Evolutionary conservation across 2,329 filamentous ascomycete species (phyloP), one percentile per base, ranked within the genome.

Genomic region (Graphiopsis chlorocephala): DNA sequence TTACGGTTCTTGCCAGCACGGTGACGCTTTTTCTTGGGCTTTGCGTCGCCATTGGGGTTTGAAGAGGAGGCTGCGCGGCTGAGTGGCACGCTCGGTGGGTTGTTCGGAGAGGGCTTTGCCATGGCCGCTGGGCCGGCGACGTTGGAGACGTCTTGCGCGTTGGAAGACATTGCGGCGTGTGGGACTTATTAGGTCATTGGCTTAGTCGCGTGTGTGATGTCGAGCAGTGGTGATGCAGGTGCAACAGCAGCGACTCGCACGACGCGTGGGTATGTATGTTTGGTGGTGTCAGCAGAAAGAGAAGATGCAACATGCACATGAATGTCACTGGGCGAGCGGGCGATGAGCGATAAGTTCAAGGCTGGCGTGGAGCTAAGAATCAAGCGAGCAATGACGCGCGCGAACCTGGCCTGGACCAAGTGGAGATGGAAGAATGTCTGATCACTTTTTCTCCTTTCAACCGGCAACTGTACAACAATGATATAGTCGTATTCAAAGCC

Each of bases 1-100:
- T 90, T 90, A 26, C 66, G 61, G 80, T 92, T 93, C 83, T 89
- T 93, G 42, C 90, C 90, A 33, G 86, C 88, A 52, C 91, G 86
- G 76, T 92, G 89, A 71, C 88, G 89, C 74, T 89, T 90, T 75
- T 92, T 91, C 81, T 65, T 65, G 8, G 63, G 59, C 23, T 48
- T 55, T 5, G 23, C 58, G 10, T 58, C 63, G 57, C 47, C 58
- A 50, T 58, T 63, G 64, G 64, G 52, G 26, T 52, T 64, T 26
- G 53, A 31, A 17, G 62, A 59, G 1, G 60, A 62, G 48, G 60
- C 26, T 23, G 31, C 60, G 23, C 60, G 60, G 60, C 60, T 62
- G 38, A 53, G 60, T 52, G 48, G 48, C 31, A 52, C 60, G 35
- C 60, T 62, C 29, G 31, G 47, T 10, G 48, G 48, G 25, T 55